Evolutionary conservation across 2,329 filamentous ascomycete species (phyloP), one percentile per base, ranked within the genome.

Genomic region (Pyrenophora graminea): DNA sequence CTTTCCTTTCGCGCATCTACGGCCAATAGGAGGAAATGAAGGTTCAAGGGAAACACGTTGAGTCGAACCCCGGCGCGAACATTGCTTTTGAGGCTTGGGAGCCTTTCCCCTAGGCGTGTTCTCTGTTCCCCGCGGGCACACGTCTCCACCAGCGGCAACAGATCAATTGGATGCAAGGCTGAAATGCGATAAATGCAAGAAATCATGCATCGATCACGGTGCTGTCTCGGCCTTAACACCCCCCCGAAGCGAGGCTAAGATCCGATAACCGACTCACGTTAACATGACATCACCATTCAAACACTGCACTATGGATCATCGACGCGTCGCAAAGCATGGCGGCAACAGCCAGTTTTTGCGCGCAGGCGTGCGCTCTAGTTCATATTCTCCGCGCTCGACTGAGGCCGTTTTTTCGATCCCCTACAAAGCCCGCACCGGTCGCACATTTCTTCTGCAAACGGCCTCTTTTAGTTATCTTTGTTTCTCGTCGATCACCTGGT

Each of bases 221-320:
- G 15, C 36, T 51, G 21, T 39, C 44, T 61, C 60, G 60, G 60
- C 19, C 34, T 53, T 47, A 19, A 31, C 10, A 48, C 5, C 40
- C 51, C 51, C 32, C 60, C 58, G 60, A 59, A 48, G 39, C 55
- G 48, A 58, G 39, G 36, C 42, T 44, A 58, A 44, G 53, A 36
- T 36, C 41, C 45, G 40, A 45, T 38, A 38, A 48, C 44, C 32
- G 30, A 40, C 37, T 27, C 15, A 47, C 51, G 31, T 47, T 39
- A 32, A 32, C 31, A 56, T 62, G 56, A 64, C 62, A 59, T 63
- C 60, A 64, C 51, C 56, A 64, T 46, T 64, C 52, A 37, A 19
- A 34, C 43, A 37, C 19, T 18, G 39, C 32, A 49, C 38, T 39
- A 40, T 18, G 34, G 33, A 47, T 36, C 37, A 40, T 18, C 31